Evolutionary conservation across 129 eudicot genomes (phyloP), one percentile per base, ranked within the genome.

Genomic region (Mikania micrantha): DNA sequence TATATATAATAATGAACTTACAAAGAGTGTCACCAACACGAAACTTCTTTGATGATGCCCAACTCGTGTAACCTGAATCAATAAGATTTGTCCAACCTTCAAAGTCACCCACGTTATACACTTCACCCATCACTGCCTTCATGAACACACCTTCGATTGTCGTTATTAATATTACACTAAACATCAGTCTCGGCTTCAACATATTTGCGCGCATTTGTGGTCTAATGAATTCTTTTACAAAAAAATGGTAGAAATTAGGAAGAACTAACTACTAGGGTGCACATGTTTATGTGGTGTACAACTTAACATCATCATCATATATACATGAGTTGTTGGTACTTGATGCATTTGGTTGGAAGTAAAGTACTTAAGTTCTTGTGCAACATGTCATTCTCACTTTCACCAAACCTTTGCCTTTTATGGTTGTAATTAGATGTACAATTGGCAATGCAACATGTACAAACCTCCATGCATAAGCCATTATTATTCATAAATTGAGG

Each of bases 91-190:
- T 73, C 95, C 95, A 87, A 19, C 94, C 94, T 20, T 45, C 56
- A 25, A 86, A 69, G 47, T 70, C 94, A 9, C 95, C 87, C 24
- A 87, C 83, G 15, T 40, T 84, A 61, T 87, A 79, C 60, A 81
- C 82, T 31, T 73, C 74, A 4, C 80, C 75, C 39, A 53, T 73
- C 29, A 61, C 78, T 19, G 21, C 16, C 44, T 29, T 73, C 64
- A 64, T 67, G 56, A 64, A 35, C 58, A 48, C 70, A 20, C 52
- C 57, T 17, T 39, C 40, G 3, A 70, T 60, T 16, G 57, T 61
- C 54, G 60, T 12, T 12, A 52, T 52, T 1, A 64, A 28, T 67
- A 72, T 28, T 59, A 78, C n/a, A 67, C 15, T 41, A 8, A 59
- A 10, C 54, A 75, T 68, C 47, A 19, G 25, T 16, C 27, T 59